Conservation (phyloP, 306 rosid genomes). For the Mimosa pudica region DNA sequence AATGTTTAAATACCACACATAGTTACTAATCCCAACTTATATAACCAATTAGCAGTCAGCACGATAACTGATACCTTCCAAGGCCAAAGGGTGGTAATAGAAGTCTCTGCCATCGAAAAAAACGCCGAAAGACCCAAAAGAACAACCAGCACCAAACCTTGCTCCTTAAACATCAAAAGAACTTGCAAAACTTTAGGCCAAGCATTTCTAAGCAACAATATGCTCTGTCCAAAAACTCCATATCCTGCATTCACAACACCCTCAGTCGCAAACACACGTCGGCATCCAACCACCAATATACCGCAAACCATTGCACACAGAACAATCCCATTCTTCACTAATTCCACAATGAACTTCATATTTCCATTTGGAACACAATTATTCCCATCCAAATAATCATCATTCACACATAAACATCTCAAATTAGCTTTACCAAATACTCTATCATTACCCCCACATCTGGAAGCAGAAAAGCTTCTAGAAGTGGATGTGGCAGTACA, state of each 20-base stretch:
- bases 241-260: slow-evolving; percentile 68
- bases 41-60: slow-evolving; percentile 6
- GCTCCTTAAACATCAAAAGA: slow-evolving; percentile 86
- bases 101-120: slow-evolving; percentile 99
- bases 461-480: slow-evolving; percentile 29
- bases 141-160: slow-evolving; percentile 75
- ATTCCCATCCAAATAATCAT: slow-evolving; percentile 34
- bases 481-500: slow-evolving; percentile 34
- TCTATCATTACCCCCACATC: slow-evolving; percentile 20
- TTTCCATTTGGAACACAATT: slow-evolving; percentile 44
- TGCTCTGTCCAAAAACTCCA: slow-evolving; percentile 72
- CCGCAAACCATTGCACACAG: slow-evolving; percentile 72
- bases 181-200: slow-evolving; percentile 82
- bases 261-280: slow-evolving; percentile 66
- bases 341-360: slow-evolving; percentile 41
- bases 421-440: slow-evolving; percentile 43
- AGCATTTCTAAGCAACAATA: slow-evolving; percentile 66
- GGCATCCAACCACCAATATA: slow-evolving; percentile 62
- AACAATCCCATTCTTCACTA: slow-evolving; percentile 61
- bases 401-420: slow-evolving; percentile 42
- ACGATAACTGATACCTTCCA: slow-evolving; percentile 73
- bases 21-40: neutral
- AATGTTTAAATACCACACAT: slow-evolving; percentile 4
- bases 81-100: slow-evolving; percentile 98
- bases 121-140: slow-evolving; percentile 96